A percentile compares a stretch with the other conserved stretches of the same genome.
Conservation (phyloP, 106 monocot genomes). For the Xerophyta viscosa region DNA sequence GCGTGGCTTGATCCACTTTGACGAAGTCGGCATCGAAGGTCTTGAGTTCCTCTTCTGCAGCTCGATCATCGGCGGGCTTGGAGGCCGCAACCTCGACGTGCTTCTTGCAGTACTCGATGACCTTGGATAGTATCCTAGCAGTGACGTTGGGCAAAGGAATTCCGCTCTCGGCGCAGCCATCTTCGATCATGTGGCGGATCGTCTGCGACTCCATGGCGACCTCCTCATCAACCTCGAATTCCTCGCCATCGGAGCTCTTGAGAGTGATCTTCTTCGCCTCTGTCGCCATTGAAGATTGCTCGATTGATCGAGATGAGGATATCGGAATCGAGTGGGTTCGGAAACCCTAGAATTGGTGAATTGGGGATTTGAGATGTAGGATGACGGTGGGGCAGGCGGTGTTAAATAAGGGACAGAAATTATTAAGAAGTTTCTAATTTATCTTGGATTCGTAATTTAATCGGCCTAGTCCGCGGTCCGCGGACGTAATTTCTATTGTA, state of each 20-base stretch:
- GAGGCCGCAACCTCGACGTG: neutral
- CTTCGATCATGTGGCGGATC: slow-evolving; percentile 10
- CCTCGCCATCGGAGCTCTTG: slow-evolving; percentile 12
- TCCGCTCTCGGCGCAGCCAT: slow-evolving; percentile 5
- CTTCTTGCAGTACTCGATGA: slow-evolving; percentile 2
- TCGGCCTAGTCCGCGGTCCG: too few species aligned
- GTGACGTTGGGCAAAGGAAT: slow-evolving; percentile 16
- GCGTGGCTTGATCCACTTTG: slow-evolving; percentile 17
- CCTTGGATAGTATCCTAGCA: slow-evolving; percentile 1
- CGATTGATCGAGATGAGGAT: neutral
- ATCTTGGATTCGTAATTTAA: too few species aligned
- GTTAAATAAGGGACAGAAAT: too few species aligned
- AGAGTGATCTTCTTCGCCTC: slow-evolving; percentile 7
- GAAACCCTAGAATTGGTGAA: too few species aligned
- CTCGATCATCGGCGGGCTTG: neutral
- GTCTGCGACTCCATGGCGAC: slow-evolving; percentile 1
- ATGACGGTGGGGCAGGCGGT: too few species aligned
- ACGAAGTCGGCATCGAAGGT: slow-evolving; percentile 17
- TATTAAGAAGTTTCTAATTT: too few species aligned
- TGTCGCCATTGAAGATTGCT: neutral
- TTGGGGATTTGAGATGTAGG: too few species aligned
- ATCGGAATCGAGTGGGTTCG: too few species aligned
- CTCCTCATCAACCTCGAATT: slow-evolving; percentile 7
- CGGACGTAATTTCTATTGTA: too few species aligned
- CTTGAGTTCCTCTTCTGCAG: slow-evolving; percentile 10